Conservation (phyloP, 164 flowering plant species). For the Vitis cinerea region DNA sequence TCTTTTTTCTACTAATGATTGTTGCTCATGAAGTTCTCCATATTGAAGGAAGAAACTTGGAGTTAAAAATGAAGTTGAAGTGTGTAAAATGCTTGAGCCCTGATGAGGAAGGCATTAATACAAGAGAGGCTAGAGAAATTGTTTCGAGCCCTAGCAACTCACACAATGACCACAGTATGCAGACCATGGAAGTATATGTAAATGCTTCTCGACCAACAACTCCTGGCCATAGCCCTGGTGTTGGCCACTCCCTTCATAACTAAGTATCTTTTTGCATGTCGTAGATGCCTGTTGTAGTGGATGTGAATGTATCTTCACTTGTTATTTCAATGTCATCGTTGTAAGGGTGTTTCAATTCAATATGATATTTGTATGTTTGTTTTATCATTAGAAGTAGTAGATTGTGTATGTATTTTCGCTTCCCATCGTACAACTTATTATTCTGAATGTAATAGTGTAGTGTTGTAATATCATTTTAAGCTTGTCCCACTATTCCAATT, state of each 20-base stretch:
- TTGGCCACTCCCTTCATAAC: slow-evolving; percentile 30
- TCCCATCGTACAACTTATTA: too few species aligned
- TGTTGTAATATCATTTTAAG: too few species aligned
- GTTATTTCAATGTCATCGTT: too few species aligned
- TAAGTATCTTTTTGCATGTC: background rate
- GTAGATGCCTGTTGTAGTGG: too few species aligned
- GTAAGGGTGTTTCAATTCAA: too few species aligned
- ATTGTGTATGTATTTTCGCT: too few species aligned
- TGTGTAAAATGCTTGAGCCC: slow-evolving; percentile 2
- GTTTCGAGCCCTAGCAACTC: background rate
- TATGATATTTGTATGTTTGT: too few species aligned
- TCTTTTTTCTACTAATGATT: slow-evolving; percentile 10
- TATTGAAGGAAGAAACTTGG: slow-evolving; percentile 21
- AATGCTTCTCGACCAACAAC: slow-evolving; percentile 37
- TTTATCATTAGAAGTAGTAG: too few species aligned
- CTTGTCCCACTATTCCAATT: too few species aligned
- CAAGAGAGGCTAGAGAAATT: background rate
- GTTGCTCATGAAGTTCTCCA: slow-evolving; percentile 15
- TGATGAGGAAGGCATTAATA: slow-evolving; percentile 3
- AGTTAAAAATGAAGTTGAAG: slow-evolving; percentile 5
- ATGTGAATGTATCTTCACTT: background rate
- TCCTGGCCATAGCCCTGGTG: slow-evolving; percentile 40
- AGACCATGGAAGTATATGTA: slow-evolving; percentile 2
- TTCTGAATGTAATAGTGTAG: too few species aligned
- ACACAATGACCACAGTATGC: background rate